These are phyloP conservation scores for Linum trigynum DNA, from an alignment of 345 rosid species.

Conservation along the genomic window DNA sequence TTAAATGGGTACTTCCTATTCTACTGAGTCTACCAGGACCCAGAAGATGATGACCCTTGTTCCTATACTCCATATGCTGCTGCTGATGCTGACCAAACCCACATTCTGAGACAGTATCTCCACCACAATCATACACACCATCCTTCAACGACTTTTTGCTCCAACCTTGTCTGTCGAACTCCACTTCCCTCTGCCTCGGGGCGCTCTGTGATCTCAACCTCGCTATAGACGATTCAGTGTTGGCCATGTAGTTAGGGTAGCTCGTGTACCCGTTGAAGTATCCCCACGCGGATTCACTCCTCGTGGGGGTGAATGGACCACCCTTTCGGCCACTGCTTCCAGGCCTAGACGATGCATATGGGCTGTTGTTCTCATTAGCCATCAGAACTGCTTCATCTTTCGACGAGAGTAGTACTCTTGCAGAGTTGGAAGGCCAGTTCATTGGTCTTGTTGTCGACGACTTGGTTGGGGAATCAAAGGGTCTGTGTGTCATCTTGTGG, in stretches of 20 bases:
- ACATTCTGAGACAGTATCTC: conserved; percentile 33
- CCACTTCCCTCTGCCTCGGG: conserved; percentile 76
- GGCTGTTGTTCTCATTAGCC: conserved; percentile 16
- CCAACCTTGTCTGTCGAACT: conserved; percentile 39
- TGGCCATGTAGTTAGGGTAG: conserved; percentile 8
- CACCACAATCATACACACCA: conserved; percentile 24
- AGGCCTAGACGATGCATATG: conserved; percentile 19
- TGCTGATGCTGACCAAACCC: conserved; percentile 30
- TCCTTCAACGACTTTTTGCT: conserved; percentile 32
- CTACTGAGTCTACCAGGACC: conserved; percentile 27
- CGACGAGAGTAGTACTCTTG: no score
- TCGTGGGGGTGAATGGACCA: conserved; percentile 21
- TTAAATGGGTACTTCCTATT: conserved; percentile 22
- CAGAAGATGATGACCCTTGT: conserved; percentile 16
- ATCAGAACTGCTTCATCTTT: conserved; percentile 15
- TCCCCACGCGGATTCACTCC: conserved; percentile 23
- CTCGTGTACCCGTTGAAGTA: conserved; percentile 16
- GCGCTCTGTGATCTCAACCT: conserved; percentile 82
- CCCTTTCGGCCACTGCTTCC: conserved; percentile 19
- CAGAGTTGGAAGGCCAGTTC: background rate
- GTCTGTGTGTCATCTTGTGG: conserved; percentile 18
- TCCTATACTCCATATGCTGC: conserved; percentile 31
- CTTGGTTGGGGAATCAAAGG: conserved; percentile 19
- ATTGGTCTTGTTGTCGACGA: conserved; percentile 12
- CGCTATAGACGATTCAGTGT: conserved; percentile 4